A percentile compares a stretch with the other conserved stretches of the same genome.
phyloP scores from a whole-genome alignment of 768 basidiomycete genomes.

The Phylloporus sp. region DNA sequence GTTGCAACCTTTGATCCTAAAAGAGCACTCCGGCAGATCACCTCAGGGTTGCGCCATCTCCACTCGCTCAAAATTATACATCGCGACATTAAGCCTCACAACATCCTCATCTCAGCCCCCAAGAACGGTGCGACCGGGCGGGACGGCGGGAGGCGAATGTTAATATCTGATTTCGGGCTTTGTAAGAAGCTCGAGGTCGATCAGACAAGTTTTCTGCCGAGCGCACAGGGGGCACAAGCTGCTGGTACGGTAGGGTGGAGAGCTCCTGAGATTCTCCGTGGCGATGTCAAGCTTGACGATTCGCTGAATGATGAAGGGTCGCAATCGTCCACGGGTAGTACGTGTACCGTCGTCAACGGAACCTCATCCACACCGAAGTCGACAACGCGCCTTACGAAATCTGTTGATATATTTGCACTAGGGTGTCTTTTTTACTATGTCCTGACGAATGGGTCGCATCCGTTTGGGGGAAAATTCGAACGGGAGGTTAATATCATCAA shows the following conservation, averaged over 20 bases:
- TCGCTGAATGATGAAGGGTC: conserved; percentile 56
- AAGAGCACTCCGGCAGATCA: conserved; percentile 80
- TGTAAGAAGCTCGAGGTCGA: conserved; percentile 94
- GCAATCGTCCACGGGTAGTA: conserved; percentile 62
- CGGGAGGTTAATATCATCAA: conserved; percentile 92
- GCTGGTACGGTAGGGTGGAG: conserved; percentile 97
- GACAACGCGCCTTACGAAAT: conserved; percentile 78
- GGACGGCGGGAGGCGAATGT: conserved; percentile 62
- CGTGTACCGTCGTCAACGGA: conserved; percentile 40
- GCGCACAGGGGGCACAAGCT: conserved; percentile 80
- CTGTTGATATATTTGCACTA: conserved; percentile 93
- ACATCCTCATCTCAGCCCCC: conserved; percentile 80
- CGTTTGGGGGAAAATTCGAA: conserved; percentile 90
- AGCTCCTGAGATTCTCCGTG: conserved; percentile 91
- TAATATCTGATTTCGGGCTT: conserved; percentile 95
- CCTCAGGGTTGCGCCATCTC: conserved; percentile 82
- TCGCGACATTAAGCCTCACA: conserved; percentile 97
- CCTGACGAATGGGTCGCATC: conserved; percentile 85
- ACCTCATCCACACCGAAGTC: conserved; percentile 18
- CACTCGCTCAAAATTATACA: conserved; percentile 96
- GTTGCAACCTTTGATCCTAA: conserved; percentile 78
- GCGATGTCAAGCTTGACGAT: conserved; percentile 91
- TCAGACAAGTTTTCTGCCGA: conserved; percentile 94
- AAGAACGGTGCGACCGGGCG: conserved; percentile 45
- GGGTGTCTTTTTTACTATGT: conserved; percentile 96